Evolutionary conservation across 495 filamentous ascomycete species (phyloP), one percentile per base, ranked within the genome.

Genomic region (Terfezia boudieri): DNA sequence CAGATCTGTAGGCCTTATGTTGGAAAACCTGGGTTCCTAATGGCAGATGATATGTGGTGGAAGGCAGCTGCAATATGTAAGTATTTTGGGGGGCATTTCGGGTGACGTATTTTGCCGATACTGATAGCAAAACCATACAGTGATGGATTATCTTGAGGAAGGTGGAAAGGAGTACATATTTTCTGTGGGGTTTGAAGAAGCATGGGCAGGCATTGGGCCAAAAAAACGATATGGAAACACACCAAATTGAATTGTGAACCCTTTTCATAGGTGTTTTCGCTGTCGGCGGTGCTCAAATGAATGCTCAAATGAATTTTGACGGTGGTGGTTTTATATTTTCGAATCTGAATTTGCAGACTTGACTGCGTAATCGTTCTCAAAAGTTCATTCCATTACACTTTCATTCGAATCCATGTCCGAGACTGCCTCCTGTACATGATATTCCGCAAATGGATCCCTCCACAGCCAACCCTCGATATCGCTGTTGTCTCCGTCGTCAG

Each of bases 41-140:
- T 92, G 36, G 74, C 76, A 57, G 77, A 76, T 1, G 72, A 77
- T 58, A 72, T 79, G 71, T 94, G 86, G 86, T 64, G 74, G 57
- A 77, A 73, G 66, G 70, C 88, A 60, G 76, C 60, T 35, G 73
- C 26, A 74, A 86, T 65, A 75, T 81, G 67, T 74, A 74, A 37
- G 66, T 14, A 14, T 20, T 20, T 8, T 46, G 2, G 2, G 1
- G 41, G 8, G 1, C 17, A 2, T 20, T 46, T 5, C 4, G 8
- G 17, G 4, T 14, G 1, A 20, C 41, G 8, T 46, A 46, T 1
- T 46, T 2, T 46, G 41, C 4, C 0, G 41, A 46, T 20, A 46
- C 41, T 20, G 12, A 14, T 46, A 20, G 8, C 14, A 32, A 32
- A 32, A 5, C 26, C 7, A 20, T 50, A 36, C 43, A 58, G 60